Base-by-base conservation (phyloP, 176 grass and related monocot species). In the Echinochloa phyllopogon region DNA sequence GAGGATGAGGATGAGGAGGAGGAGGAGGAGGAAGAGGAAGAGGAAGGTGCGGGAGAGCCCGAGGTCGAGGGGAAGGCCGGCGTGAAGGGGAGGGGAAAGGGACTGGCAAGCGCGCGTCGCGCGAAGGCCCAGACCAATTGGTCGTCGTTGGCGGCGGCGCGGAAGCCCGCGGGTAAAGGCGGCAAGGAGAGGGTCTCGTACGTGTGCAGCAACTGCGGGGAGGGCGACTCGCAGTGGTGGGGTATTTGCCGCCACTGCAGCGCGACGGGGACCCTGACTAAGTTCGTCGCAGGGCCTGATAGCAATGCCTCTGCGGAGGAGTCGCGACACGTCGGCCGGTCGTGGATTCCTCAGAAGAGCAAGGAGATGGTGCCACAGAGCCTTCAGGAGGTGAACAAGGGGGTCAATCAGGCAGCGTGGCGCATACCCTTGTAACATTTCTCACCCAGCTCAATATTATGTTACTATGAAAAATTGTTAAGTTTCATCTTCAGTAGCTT, bases 381-480 rank as follows among this genome's bases (percentile, higher is more conserved):
- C 55, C 86, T 98, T 60, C 73, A 25, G 52, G 83, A 95, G 1
- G 87, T 94, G 10, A 95, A 82, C 73, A 89, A 51, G 76, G 89
- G 86, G 25, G 15, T 86, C 10, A 62, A 93, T 59, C 89, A 88
- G 48, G 73, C 91, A 3, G 71, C 79, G 16, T 95, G 96, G 96
- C 93, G 96, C 75, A 92, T 98, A 76, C 87, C 83, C 6, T 91
- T 98, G 95, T 98, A 89, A 85, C 44, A 21, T 83, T 69, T 86
- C 85, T 63, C 71, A 67, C 25, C 5, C 45, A 3, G 59, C 61
- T 40, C 6, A 38, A 25, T 49, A 21, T 57, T 79, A 29, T 45
- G 17, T 20, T 44, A 37, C 24, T 69, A 15, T 70, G 48, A 11
- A 18, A 76, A 27, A 16, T 57, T 45, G 18, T 10, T 3, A n/a